Evolutionary conservation across 1,284 basidiomycete species (phyloP).

Genomic region (Microbotryum violaceum): DNA sequence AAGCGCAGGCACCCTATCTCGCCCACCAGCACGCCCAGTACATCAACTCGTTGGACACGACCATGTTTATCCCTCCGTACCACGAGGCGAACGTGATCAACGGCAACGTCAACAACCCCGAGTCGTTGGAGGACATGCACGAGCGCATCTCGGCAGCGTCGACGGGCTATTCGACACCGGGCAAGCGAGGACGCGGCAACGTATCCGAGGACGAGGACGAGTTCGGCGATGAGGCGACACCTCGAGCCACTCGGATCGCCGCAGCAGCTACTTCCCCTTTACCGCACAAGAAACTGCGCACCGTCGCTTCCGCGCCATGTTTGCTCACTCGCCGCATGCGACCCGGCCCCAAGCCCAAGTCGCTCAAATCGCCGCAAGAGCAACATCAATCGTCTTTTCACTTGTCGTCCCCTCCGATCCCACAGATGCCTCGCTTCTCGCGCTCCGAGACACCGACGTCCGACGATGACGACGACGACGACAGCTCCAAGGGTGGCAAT

Average conservation of each 20-base stretch:
- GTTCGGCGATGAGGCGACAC: conserved; percentile 6
- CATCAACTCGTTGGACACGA: neutral
- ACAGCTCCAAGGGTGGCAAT: conserved; percentile 7
- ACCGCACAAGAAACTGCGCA: conserved; percentile 22
- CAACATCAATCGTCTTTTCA: conserved; percentile 26
- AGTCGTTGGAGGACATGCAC: conserved; percentile 22
- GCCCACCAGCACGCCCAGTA: conserved; percentile 5
- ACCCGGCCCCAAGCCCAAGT: conserved; percentile 28
- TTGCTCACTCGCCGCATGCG: conserved; percentile 20
- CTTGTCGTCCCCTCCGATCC: conserved; percentile 21
- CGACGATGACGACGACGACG: neutral
- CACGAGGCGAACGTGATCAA: conserved; percentile 17
- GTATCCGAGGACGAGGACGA: conserved; percentile 11
- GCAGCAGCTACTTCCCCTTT: neutral
- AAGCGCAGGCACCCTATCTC: conserved; percentile 4
- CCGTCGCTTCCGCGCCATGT: conserved; percentile 30
- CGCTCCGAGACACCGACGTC: conserved; percentile 18
- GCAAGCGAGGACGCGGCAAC: conserved; percentile 15
- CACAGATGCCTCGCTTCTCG: conserved; percentile 16
- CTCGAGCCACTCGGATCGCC: neutral
- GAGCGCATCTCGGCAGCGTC: conserved; percentile 1
- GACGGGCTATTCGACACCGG: neutral
- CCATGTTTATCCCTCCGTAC: conserved; percentile 11
- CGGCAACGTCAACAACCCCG: conserved; percentile 23
- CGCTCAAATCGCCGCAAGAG: conserved; percentile 21